Base-by-base conservation (phyloP, 108 stramenopile genomes). In the Bacterosira constricta region DNA sequence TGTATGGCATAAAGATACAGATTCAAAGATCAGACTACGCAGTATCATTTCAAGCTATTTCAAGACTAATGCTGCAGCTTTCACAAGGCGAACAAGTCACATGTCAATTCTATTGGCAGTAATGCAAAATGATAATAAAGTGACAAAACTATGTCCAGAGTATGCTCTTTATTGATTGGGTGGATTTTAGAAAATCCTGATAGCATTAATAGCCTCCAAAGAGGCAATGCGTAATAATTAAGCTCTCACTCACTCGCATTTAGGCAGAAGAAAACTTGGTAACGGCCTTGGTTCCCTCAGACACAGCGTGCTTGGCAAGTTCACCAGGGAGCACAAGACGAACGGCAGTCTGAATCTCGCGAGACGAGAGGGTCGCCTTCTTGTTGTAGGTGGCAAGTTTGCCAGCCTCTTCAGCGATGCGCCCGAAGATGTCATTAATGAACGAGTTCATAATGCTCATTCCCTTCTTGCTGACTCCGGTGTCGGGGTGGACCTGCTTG, bases 111-210 rank as follows among this genome's bases (percentile, higher is more conserved):
- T n/a, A n/a, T n/a, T n/a, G n/a, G n/a, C n/a, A n/a, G n/a, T n/a
- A n/a, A n/a, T n/a, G n/a, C n/a, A n/a, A n/a, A n/a, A n/a, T n/a
- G n/a, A n/a, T n/a, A n/a, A n/a, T n/a, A n/a, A n/a, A n/a, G n/a
- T n/a, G n/a, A n/a, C n/a, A n/a, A n/a, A n/a, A n/a, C n/a, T n/a
- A n/a, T n/a, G n/a, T n/a, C n/a, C n/a, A n/a, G n/a, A n/a, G n/a
- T n/a, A n/a, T n/a, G n/a, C n/a, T n/a, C n/a, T n/a, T n/a, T n/a
- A n/a, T n/a, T n/a, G n/a, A n/a, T n/a, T n/a, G 73, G 65, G 73
- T 63, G 73, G 65, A 66, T 38, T 52, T 74, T 38, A 74, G 36
- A 74, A 66, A 52, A 34, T 54, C 65, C 73, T 46, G 73, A 47
- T 72, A 62, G 1, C 13, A 1, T 53, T 54, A 1, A 34, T n/a